Evolutionary conservation across 306 rosid genomes (phyloP).

Genomic region (Glycine latifolia): DNA sequence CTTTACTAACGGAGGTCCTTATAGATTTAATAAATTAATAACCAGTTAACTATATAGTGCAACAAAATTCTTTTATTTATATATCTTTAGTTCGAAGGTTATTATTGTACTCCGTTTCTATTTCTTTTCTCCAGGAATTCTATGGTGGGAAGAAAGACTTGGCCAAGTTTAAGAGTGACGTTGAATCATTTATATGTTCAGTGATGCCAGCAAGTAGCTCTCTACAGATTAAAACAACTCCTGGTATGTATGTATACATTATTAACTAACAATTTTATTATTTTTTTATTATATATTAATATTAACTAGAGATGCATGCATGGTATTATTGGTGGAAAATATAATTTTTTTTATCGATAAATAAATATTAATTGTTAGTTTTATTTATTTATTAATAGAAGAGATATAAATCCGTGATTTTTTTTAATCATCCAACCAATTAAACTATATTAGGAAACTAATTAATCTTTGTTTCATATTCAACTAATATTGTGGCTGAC

Average conservation of each 20-base stretch:
- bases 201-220: conserved; percentile 87
- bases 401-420: no score
- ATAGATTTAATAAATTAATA: neutral
- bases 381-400: no score
- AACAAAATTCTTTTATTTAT: no score
- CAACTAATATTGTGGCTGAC: no score
- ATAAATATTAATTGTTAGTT: no score
- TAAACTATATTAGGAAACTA: no score
- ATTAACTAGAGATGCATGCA: no score
- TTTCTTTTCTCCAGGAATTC: conserved; percentile 60
- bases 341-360: no score
- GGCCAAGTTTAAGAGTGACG: conserved; percentile 62
- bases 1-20: conserved; percentile 65
- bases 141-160: conserved; percentile 64
- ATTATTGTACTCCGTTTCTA: neutral
- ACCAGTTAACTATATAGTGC: neutral
- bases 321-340: no score
- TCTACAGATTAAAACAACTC: conserved; percentile 63
- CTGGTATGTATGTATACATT: conserved; percentile 52
- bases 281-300: no score
- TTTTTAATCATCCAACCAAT: no score
- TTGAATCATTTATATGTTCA: conserved; percentile 71
- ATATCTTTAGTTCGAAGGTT: neutral
- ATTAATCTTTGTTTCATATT: no score
- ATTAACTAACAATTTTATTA: neutral